A percentile compares a stretch with the other conserved stretches of the same genome.
Conservation (phyloP, 2,329 filamentous ascomycete genomes). For the Penicillium sp. region DNA sequence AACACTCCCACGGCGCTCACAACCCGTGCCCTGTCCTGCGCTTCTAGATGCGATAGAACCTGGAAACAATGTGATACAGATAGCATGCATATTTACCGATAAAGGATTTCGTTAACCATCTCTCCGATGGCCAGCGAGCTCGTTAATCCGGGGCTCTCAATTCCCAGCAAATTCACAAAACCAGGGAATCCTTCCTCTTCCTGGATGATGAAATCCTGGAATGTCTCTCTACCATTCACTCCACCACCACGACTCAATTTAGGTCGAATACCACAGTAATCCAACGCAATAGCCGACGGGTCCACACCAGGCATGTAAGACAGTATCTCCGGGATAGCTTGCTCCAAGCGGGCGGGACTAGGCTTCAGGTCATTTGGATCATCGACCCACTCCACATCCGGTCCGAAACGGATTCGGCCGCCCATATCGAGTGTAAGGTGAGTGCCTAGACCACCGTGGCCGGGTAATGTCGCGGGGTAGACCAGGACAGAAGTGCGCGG, state of each 20-base stretch:
- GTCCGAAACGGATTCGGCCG: slow-evolving; percentile 84
- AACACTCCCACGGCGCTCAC: not conserved
- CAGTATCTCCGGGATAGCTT: slow-evolving; percentile 72
- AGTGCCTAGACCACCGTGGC: slow-evolving; percentile 84
- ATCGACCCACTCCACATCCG: slow-evolving; percentile 91
- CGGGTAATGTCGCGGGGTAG: slow-evolving; percentile 82
- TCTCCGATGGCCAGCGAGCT: slow-evolving; percentile 83
- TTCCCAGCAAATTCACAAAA: slow-evolving; percentile 87
- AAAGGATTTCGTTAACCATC: slow-evolving; percentile 62
- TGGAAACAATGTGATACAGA: not conserved
- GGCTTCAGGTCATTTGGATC: slow-evolving; percentile 68
- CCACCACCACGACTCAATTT: slow-evolving; percentile 70
- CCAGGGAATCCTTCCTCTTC: slow-evolving; percentile 75
- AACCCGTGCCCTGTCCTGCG: not conserved
- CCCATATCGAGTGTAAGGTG: slow-evolving; percentile 88
- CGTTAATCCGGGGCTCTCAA: slow-evolving; percentile 90
- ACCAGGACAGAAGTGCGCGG: slow-evolving; percentile 72
- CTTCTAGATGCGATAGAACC: not conserved
- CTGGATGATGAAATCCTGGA: slow-evolving; percentile 80
- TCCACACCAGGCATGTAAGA: slow-evolving; percentile 77
- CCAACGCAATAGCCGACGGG: slow-evolving; percentile 63
- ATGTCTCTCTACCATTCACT: slow-evolving; percentile 56
- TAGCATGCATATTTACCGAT: slow-evolving; percentile 32
- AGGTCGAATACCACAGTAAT: slow-evolving; percentile 90
- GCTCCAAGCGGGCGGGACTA: slow-evolving; percentile 60